Evolutionary conservation across 257 asterid genomes (phyloP).

Genomic region (Gentiana straminea): DNA sequence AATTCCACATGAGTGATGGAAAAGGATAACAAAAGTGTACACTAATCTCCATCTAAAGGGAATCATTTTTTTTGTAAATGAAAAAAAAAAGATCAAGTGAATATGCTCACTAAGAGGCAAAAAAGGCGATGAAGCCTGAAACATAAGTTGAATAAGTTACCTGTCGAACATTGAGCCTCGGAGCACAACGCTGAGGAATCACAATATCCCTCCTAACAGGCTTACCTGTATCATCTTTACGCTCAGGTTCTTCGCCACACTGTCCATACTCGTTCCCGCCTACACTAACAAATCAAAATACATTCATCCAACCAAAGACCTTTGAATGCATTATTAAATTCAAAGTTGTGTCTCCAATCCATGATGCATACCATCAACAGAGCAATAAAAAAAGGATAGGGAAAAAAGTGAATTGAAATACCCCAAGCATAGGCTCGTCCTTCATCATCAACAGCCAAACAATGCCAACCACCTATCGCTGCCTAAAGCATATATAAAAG

Average conservation of each 20-base stretch:
- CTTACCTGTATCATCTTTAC: conserved; percentile 76
- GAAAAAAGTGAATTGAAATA: conserved; percentile 17
- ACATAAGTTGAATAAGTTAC: conserved; percentile 20
- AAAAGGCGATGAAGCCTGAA: background rate
- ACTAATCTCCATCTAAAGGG: no score
- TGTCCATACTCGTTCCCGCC: conserved; percentile 99
- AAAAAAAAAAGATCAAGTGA: background rate
- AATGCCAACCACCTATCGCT: conserved; percentile 99
- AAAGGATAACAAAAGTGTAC: background rate
- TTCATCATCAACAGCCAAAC: conserved; percentile 96
- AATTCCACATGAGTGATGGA: background rate
- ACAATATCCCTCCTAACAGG: conserved; percentile 90
- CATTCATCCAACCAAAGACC: background rate
- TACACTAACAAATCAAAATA: conserved; percentile 18
- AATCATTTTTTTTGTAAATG: no score
- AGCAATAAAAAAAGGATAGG: background rate
- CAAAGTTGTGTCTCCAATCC: background rate
- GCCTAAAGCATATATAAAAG: conserved; percentile 44
- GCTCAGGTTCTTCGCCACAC: conserved; percentile 99
- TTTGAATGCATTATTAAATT: no score
- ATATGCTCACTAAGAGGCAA: background rate
- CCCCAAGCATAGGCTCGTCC: conserved; percentile 99
- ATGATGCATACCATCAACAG: background rate
- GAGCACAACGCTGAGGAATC: conserved; percentile 83
- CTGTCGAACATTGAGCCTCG: conserved; percentile 91